Base-by-base conservation (phyloP, 805 yeast genomes). In the Lipomyces yamanashiensis region DNA sequence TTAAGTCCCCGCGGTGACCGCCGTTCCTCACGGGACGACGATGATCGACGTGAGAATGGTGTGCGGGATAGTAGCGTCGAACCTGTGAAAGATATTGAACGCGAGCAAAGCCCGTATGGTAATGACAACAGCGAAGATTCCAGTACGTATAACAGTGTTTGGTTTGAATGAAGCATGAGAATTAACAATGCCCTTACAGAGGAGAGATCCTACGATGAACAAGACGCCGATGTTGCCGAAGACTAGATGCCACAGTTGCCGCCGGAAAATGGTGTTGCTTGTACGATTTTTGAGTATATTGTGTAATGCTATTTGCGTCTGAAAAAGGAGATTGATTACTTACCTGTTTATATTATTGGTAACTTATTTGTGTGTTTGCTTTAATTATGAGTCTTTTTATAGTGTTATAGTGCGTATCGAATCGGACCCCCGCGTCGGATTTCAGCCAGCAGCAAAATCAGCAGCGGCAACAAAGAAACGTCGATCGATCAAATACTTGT, bases 181-280 rank as follows among this genome's bases (percentile, higher is more conserved):
- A 45, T 55, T 12, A 57, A 39, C 17, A 36, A 9, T 33, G 19
- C 12, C 21, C 19, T 23, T 59, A 50, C 33, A 28, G 61, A 63
- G 41, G 64, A 63, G 21, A 34, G 64, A n/a, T 60, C 66, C 37
- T 63, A 63, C 53, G 67, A 63, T 36, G 67, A 63, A 21, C 67
- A 56, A 47, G 66, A 61, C 39, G 66, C 58, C 48, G 67, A 60
- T 53, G 67, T 61, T 39, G 62, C 41, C 23, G 67, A 63, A 40
- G 66, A 62, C 45, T 62, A 55, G 53, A 34, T 28, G 28, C 28
- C 28, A 28, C 28, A 28, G 2, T 28, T 28, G 28, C 28, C 28
- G 5, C 28, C 47, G 10, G 21, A 13, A 7, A 40, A 3, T 40
- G 13, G n/a, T 13, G 44, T 40, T 40, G 17, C 13, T 40, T 13